Conservation (phyloP, 2,329 filamentous ascomycete species). For the Didymosphaeria variabile region DNA sequence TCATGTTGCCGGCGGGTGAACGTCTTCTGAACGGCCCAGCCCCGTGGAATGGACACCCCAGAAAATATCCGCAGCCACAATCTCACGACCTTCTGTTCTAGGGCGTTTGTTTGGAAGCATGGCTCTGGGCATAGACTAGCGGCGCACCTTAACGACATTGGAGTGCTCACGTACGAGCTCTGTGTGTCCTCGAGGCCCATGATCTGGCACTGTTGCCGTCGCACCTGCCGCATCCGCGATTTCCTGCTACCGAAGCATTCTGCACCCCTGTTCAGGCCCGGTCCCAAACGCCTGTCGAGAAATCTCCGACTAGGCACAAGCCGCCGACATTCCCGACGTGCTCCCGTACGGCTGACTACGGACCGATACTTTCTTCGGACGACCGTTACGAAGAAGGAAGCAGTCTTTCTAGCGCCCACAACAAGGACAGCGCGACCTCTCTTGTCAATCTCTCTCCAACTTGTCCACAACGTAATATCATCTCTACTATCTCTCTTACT, state of each 20-base stretch:
- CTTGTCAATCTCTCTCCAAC: background rate
- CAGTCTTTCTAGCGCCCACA: background rate
- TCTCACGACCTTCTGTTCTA: background rate
- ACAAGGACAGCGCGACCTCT: background rate
- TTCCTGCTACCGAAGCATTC: background rate
- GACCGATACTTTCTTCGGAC: background rate
- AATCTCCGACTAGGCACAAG: conserved; percentile 5
- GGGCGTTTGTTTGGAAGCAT: background rate
- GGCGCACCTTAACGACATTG: background rate
- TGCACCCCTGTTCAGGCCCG: background rate
- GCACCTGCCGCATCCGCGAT: conserved; percentile 9
- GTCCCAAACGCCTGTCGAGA: background rate
- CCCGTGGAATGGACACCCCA: background rate
- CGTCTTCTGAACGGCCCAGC: conserved; percentile 10
- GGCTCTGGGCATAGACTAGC: background rate
- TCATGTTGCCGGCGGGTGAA: conserved; percentile 14
- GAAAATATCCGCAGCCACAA: conserved; percentile 3
- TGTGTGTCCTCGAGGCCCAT: background rate
- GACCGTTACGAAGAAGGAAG: background rate
- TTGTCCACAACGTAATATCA: background rate
- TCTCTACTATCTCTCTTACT: too few relatives aligned
- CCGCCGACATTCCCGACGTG: background rate
- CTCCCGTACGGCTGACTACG: conserved; percentile 1
- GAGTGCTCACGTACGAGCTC: background rate
- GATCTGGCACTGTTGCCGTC: conserved; percentile 6